Base-by-base conservation (phyloP, 306 rosid species). In the Albizia julibrissin region DNA sequence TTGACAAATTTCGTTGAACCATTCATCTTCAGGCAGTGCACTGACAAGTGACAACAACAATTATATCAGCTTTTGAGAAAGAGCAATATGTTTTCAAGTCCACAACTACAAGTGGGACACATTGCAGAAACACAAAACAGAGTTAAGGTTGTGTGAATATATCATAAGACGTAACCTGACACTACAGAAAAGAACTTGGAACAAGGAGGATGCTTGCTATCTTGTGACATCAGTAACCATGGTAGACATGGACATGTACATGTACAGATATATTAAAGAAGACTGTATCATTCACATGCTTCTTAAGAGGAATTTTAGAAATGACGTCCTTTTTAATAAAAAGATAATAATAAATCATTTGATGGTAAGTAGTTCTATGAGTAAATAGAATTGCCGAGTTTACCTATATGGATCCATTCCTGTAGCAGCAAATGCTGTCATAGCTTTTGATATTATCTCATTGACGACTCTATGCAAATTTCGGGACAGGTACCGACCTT, bases 331-430 rank as follows among this genome's bases (percentile, higher is more conserved):
- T 37, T 37, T 18, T 67, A 56, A 56, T 5, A 9, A 54, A 54
- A 54, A 54, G 18, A 49, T 49, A 16, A 21, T 47, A 21, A 56
- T 2, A 54, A 18, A 67, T 24, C 14, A 39, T 69, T 69, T 21
- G 50, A 39, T 3, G 19, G 19, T 11, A 5, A 42, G 33, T 24
- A 13, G 75, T 16, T 70, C 24, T 9, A 21, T 15, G 24, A 46
- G 59, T 14, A 46, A 46, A 72, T 49, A 46, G 40, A 72, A 27
- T 46, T 72, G 58, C 19, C 70, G 65, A 64, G 40, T 89, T 56
- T 89, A 94, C 99, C 93, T 82, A 72, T 94, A 70, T 31, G 99
- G 98, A 85, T 96, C 99, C 89, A 92, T 83, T 81, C 99, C 99
- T 29, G 97, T 96, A 3, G 98, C 86, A 80, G 97, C 89, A 89